phyloP scores from a whole-genome alignment of 2,329 filamentous ascomycete genomes.

The Ceratocystiopsis minuta region DNA sequence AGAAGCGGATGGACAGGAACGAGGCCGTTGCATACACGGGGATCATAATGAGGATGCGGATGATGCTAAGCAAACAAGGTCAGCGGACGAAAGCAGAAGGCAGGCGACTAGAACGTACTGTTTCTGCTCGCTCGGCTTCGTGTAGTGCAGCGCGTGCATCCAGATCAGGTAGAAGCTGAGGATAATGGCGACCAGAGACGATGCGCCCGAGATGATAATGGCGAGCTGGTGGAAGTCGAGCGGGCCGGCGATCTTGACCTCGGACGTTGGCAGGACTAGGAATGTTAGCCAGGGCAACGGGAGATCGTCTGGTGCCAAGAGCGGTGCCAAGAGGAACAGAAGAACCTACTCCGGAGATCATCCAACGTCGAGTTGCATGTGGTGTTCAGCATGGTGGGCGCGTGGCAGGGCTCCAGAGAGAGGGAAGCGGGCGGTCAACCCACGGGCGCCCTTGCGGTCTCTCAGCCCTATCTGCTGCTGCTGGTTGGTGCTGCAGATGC shows the following conservation, averaged over 20 bases:
- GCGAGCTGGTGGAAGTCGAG: slow-evolving; percentile 38
- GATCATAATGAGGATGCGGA: slow-evolving; percentile 77
- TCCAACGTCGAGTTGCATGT: slow-evolving; percentile 27
- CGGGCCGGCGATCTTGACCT: slow-evolving; percentile 26
- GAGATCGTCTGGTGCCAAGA: not conserved
- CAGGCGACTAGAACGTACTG: slow-evolving; percentile 22
- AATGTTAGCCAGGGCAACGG: slow-evolving; percentile 3
- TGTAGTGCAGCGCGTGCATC: slow-evolving; percentile 42
- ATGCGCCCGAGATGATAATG: slow-evolving; percentile 29
- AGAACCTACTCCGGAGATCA: slow-evolving; percentile 22
- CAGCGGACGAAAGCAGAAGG: not conserved
- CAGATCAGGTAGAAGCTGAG: slow-evolving; percentile 38
- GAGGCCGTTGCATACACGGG: slow-evolving; percentile 62
- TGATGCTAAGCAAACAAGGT: slow-evolving; percentile 37
- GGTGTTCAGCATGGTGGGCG: slow-evolving; percentile 15
- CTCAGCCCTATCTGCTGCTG: too few relatives aligned
- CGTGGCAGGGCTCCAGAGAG: not conserved
- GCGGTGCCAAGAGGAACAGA: not conserved
- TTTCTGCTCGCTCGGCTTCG: slow-evolving; percentile 39
- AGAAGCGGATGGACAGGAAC: slow-evolving; percentile 56
- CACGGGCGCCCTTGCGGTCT: too few relatives aligned
- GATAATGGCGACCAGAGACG: slow-evolving; percentile 30
- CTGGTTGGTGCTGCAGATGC: too few relatives aligned
- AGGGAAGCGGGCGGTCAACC: too few relatives aligned
- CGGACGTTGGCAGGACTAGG: slow-evolving; percentile 25